A percentile compares a stretch with the other conserved stretches of the same genome.
Conservation (phyloP, 257 asterid genomes). For the Solanum ossicruentum region DNA sequence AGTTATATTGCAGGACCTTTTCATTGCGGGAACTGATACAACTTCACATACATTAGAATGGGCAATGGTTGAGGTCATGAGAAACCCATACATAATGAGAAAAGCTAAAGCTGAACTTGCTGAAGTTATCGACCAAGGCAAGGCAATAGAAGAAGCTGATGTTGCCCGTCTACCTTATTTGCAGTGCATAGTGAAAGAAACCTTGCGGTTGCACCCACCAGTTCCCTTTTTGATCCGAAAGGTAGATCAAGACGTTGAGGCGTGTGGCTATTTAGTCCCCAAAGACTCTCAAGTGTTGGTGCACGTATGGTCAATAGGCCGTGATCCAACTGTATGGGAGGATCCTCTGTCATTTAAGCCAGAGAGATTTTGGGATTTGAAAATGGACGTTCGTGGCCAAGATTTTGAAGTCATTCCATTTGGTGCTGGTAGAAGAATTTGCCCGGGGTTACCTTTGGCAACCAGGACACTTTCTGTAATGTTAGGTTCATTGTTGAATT, state of each 20-base stretch:
- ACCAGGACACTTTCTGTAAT: slow-evolving; percentile 40
- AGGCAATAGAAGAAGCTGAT: slow-evolving; percentile 32
- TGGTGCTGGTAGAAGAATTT: slow-evolving; percentile 68
- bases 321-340: slow-evolving; percentile 46
- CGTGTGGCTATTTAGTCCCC: slow-evolving; percentile 37
- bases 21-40: slow-evolving; percentile 57
- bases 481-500: slow-evolving; percentile 50
- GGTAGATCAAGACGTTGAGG: slow-evolving; percentile 32
- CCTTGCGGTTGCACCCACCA: slow-evolving; percentile 60
- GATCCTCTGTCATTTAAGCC: slow-evolving; percentile 52
- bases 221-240: slow-evolving; percentile 55
- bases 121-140: slow-evolving; percentile 38
- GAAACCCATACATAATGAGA: slow-evolving; percentile 35
- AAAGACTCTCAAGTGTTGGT: slow-evolving; percentile 42
- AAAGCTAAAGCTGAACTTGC: slow-evolving; percentile 48
- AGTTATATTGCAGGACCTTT: slow-evolving; percentile 34
- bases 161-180: slow-evolving; percentile 41
- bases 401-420: slow-evolving; percentile 67
- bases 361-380: slow-evolving; percentile 36
- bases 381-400: slow-evolving; percentile 40
- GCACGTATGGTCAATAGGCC: slow-evolving; percentile 54
- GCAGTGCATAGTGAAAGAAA: slow-evolving; percentile 41
- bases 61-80: slow-evolving; percentile 69
- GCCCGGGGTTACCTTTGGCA: slow-evolving; percentile 65
- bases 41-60: slow-evolving; percentile 62